phyloP scores from a whole-genome alignment of 1,139 yeast genomes.

The Taphrina populina region DNA sequence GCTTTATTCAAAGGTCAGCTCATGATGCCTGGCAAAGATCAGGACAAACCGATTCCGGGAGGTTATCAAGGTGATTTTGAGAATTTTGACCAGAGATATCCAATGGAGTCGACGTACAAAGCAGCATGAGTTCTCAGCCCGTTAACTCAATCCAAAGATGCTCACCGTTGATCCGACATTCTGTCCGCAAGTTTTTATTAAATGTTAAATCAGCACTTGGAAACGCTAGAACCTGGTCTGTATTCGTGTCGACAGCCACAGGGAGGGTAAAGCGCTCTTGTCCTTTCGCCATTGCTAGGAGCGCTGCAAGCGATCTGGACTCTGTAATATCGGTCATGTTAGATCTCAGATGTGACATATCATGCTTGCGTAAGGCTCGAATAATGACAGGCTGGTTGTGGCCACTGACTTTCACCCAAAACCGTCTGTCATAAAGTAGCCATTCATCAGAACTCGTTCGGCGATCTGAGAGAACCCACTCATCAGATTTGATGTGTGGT shows the following conservation, averaged over 20 bases:
- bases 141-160: neutral
- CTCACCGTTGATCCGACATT: neutral
- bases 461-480: neutral
- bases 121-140: neutral
- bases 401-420: constrained; percentile 1
- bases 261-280: constrained; percentile 23
- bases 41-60: constrained; percentile 18
- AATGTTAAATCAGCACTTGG: constrained; percentile 12
- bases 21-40: constrained; percentile 31
- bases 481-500: constrained; percentile 1
- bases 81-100: constrained; percentile 6
- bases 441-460: neutral
- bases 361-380: constrained; percentile 11
- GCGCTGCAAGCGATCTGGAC: neutral
- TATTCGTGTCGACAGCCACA: neutral
- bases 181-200: neutral
- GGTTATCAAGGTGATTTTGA: constrained; percentile 12
- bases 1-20: constrained; percentile 18
- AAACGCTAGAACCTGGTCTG: constrained; percentile 4
- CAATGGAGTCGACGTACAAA: neutral
- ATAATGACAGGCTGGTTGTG: neutral
- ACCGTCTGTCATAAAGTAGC: constrained; percentile 18
- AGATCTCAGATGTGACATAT: neutral
- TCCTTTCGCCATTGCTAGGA: constrained; percentile 6
- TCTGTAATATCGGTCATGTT: neutral